Evolutionary conservation across 2,329 filamentous ascomycete species (phyloP), one percentile per base, ranked within the genome.

Genomic region (Nemania sp.): DNA sequence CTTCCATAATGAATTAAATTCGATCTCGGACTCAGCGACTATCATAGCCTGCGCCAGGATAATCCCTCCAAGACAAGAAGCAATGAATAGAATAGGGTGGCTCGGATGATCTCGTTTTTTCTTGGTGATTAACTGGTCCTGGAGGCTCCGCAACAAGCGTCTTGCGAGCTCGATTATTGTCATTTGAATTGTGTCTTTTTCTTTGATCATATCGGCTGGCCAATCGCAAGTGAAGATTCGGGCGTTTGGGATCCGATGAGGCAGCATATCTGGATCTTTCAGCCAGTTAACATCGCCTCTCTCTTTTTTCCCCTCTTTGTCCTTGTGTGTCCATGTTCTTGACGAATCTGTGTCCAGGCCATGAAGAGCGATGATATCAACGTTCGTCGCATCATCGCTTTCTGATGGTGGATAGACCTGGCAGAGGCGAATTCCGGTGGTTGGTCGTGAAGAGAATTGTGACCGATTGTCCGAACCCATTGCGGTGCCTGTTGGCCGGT

Each of bases 281-380:
- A 52, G 19, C 49, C 49, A 52, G 36, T 52, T 46, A 11, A 52
- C 49, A 31, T 15, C 17, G 6, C 3, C 9, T 11, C 37, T n/a
- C 37, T 15, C 17, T 14, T 7, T 8, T 11, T 43, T n/a, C 37
- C 22, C n/a, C 3, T 22, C 7, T 1, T 22, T 17, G 5, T 40
- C 24, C 11, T 45, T 20, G 24, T 26, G 41, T 5, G 26, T 36
- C 49, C 42, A 46, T 3, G 49, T 52, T 19, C 36, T 26, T 7
- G 24, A 4, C 6, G 49, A 47, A 34, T 52, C 26, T 1, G 49
- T 52, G 15, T 52, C 42, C 2, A 52, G 17, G 42, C 49, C 49
- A 47, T 52, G 49, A 12, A 52, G 40, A 3, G 49, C 49, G n/a
- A 52, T 46, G 6, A 52, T 6, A 9, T 47, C 49, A 14, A 52